Percentiles rank a stretch among this genome's conserved stretches.
These are phyloP conservation scores for Capillidium heterosporum DNA, from an alignment of 371 early-diverging fungal species.

Conservation along the genomic window DNA sequence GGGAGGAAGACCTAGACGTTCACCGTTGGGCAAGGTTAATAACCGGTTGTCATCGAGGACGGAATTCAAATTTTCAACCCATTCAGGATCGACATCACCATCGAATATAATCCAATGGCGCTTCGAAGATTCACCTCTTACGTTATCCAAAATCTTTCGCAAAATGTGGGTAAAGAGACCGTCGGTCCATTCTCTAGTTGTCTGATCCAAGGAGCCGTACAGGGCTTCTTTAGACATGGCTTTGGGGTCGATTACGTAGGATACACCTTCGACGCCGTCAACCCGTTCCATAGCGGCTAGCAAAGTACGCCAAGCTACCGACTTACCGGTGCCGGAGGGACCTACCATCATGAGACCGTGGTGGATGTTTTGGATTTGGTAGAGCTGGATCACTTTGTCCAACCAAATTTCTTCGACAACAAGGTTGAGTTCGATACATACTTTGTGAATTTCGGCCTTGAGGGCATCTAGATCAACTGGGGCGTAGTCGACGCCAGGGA, in stretches of 20 bases:
- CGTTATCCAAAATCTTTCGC: conserved; percentile 91
- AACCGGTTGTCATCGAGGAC: conserved; percentile 95
- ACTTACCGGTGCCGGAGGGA: conserved; percentile 91
- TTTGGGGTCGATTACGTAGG: conserved; percentile 95
- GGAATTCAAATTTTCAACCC: conserved; percentile 98
- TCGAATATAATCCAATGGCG: conserved; percentile 99
- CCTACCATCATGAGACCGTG: conserved; percentile 99
- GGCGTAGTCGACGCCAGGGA: conserved; percentile 81
- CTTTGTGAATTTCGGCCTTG: conserved; percentile 49
- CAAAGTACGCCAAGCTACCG: conserved; percentile 78
- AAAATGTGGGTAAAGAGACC: conserved; percentile 94
- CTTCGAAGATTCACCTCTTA: conserved; percentile 84
- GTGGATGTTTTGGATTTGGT: conserved; percentile 92
- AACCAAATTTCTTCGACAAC: conserved; percentile 73
- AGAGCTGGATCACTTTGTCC: conserved; percentile 91
- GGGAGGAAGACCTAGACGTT: conserved; percentile 85
- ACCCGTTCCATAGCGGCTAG: conserved; percentile 74
- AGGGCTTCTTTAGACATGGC: conserved; percentile 90
- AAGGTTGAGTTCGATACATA: conserved; percentile 58
- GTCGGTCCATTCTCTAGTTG: conserved; percentile 99
- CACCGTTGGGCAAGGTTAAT: conserved; percentile 95
- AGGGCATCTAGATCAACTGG: conserved; percentile 65
- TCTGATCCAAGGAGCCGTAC: conserved; percentile 89
- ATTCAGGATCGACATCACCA: conserved; percentile 98
- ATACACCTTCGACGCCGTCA: conserved; percentile 74